Percentiles rank a stretch among this genome's conserved stretches.
These are phyloP conservation scores for Exutisphaerella laricina DNA, from an alignment of 2,329 filamentous ascomycete species.

Conservation along the genomic window DNA sequence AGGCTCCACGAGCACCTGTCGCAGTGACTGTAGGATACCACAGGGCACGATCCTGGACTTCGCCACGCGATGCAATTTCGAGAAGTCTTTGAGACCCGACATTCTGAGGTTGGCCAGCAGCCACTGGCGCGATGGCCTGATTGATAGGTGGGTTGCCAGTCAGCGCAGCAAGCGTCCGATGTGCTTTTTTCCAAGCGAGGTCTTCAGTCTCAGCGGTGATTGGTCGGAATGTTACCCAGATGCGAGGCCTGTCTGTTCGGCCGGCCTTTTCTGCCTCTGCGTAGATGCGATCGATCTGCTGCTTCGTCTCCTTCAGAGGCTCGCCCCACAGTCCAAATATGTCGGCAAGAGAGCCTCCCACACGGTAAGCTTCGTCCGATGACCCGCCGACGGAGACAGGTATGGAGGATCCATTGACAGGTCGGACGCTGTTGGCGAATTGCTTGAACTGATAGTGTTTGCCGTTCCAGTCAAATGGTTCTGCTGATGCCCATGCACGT, in stretches of 20 bases:
- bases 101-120: constrained; percentile 48
- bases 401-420: constrained; percentile 47
- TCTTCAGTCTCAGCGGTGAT: constrained; percentile 58
- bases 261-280: constrained; percentile 55
- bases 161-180: constrained; percentile 50
- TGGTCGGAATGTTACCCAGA: constrained; percentile 61
- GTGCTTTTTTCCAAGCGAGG: constrained; percentile 57
- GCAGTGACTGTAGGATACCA: constrained; percentile 60
- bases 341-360: constrained; percentile 54
- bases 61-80: constrained; percentile 51
- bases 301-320: constrained; percentile 57
- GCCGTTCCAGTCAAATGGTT: constrained; percentile 57
- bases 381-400: constrained; percentile 57
- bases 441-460: constrained; percentile 56
- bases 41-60: constrained; percentile 57
- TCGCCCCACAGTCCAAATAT: constrained; percentile 62
- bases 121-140: constrained; percentile 22
- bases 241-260: constrained; percentile 50
- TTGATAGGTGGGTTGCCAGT: constrained; percentile 38
- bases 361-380: constrained; percentile 54
- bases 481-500: constrained; percentile 52
- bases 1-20: constrained; percentile 55
- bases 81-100: constrained; percentile 55
- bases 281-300: constrained; percentile 58
- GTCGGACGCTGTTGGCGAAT: constrained; percentile 52